Conservation (phyloP, 257 asterid species). For the Marsdenia floribunda region DNA sequence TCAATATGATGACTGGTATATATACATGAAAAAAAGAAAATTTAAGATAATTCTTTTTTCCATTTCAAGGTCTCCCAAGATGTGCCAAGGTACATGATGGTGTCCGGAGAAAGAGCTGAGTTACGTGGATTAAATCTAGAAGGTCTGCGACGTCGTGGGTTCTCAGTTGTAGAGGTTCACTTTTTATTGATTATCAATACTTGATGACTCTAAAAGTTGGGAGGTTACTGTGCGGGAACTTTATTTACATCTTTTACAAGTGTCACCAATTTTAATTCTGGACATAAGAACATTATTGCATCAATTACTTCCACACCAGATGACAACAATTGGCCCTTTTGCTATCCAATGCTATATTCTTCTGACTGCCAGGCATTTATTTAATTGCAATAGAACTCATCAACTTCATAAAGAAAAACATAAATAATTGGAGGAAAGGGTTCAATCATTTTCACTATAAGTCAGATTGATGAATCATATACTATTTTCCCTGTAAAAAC, state of each 20-base stretch:
- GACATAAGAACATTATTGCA: not conserved
- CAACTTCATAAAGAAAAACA: not conserved
- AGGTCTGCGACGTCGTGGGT: constrained; percentile 87
- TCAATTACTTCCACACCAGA: not conserved
- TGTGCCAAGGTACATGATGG: constrained; percentile 89
- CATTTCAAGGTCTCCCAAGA: constrained; percentile 70
- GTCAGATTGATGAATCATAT: not conserved
- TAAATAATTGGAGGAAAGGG: not conserved
- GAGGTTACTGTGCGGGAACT: not conserved
- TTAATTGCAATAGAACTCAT: not conserved
- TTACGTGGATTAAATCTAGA: constrained; percentile 84
- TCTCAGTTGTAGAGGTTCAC: constrained; percentile 65
- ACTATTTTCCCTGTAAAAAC: not conserved
- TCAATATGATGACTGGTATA: not conserved
- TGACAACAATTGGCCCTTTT: not conserved
- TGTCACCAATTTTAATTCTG: not conserved
- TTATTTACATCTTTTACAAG: not conserved
- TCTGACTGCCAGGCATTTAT: not conserved
- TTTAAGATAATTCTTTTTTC: constrained; percentile 2
- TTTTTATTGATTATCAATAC: constrained; percentile 10
- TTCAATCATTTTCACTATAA: not conserved
- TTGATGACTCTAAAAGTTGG: not conserved
- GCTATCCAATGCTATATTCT: not conserved
- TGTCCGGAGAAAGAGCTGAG: constrained; percentile 96
- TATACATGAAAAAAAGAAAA: not conserved